Percentiles rank a stretch among this genome's conserved stretches.
These are phyloP conservation scores for Petrea volubilis DNA, from an alignment of 257 asterid species.

Conservation along the genomic window DNA sequence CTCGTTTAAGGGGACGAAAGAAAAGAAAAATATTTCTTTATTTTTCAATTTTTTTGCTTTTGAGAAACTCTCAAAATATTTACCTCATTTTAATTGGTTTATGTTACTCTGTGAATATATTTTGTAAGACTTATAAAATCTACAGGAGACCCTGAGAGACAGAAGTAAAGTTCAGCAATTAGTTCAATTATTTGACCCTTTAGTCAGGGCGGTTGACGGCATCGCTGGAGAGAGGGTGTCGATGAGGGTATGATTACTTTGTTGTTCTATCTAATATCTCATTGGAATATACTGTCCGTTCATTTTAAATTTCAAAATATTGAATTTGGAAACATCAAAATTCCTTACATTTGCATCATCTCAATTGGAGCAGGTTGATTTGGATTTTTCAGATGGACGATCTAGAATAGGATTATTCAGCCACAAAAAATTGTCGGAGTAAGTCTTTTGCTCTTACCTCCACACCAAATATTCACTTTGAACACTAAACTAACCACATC, in stretches of 20 bases:
- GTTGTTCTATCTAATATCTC: neutral
- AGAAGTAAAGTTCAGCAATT: slow-evolving; percentile 75
- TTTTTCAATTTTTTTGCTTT: neutral
- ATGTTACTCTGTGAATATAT: neutral
- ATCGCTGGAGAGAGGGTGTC: slow-evolving; percentile 83
- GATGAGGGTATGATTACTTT: slow-evolving; percentile 63
- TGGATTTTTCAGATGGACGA: slow-evolving; percentile 75
- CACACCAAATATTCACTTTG: neutral
- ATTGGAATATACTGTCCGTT: neutral
- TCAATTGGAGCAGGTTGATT: slow-evolving; percentile 67
- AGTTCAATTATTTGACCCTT: slow-evolving; percentile 77
- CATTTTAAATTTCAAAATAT: neutral
- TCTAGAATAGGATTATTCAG: slow-evolving; percentile 82
- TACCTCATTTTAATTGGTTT: neutral
- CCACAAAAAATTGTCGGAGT: slow-evolving; percentile 78
- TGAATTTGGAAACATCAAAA: neutral
- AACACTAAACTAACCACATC: neutral
- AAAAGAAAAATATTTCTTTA: neutral
- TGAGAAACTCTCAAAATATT: neutral
- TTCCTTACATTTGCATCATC: neutral
- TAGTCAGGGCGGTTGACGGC: slow-evolving; percentile 69
- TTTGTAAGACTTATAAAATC: slow-evolving; percentile 10
- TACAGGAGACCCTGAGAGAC: slow-evolving; percentile 82
- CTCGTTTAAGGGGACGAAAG: too few species aligned
- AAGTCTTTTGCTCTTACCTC: slow-evolving; percentile 15